phyloP scores from a whole-genome alignment of 1,284 basidiomycete species.

The Xanthoconium separans region DNA sequence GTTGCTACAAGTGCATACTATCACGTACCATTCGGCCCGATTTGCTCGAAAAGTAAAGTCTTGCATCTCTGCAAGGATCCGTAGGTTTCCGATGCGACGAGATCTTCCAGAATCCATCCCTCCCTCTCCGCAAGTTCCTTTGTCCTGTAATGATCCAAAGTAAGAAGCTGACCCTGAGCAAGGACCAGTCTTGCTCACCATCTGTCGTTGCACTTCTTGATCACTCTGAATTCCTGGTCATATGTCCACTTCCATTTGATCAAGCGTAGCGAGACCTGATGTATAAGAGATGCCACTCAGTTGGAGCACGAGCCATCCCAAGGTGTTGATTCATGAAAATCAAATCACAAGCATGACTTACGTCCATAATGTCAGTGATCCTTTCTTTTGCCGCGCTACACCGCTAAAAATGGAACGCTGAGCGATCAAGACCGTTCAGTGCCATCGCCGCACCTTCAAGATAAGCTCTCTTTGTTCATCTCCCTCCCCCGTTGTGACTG shows the following conservation, averaged over 20 bases:
- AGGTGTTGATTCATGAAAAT: no score
- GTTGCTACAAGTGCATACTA: neutral
- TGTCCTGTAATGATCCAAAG: conserved; percentile 30
- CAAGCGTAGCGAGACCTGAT: conserved; percentile 37
- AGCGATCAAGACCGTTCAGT: neutral
- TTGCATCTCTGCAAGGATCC: conserved; percentile 35
- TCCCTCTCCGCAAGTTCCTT: conserved; percentile 31
- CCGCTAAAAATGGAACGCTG: conserved; percentile 9
- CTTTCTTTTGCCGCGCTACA: conserved; percentile 5
- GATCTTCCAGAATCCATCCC: conserved; percentile 40
- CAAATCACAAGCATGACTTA: conserved; percentile 12
- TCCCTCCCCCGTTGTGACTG: neutral
- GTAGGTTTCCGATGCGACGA: conserved; percentile 39
- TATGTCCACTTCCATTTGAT: conserved; percentile 35
- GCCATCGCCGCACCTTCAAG: conserved; percentile 9
- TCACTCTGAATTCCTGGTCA: conserved; percentile 6
- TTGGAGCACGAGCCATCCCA: no score
- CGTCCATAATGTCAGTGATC: conserved; percentile 26
- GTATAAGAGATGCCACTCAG: no score
- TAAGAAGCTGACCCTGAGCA: neutral
- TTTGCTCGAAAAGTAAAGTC: conserved; percentile 35
- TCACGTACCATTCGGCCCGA: conserved; percentile 34
- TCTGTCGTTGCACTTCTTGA: conserved; percentile 29
- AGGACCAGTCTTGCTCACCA: conserved; percentile 29
- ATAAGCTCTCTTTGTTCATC: neutral